These are phyloP conservation scores for Wickerhamomyces tratensis DNA, from an alignment of 805 yeast species.

Conservation along the genomic window DNA sequence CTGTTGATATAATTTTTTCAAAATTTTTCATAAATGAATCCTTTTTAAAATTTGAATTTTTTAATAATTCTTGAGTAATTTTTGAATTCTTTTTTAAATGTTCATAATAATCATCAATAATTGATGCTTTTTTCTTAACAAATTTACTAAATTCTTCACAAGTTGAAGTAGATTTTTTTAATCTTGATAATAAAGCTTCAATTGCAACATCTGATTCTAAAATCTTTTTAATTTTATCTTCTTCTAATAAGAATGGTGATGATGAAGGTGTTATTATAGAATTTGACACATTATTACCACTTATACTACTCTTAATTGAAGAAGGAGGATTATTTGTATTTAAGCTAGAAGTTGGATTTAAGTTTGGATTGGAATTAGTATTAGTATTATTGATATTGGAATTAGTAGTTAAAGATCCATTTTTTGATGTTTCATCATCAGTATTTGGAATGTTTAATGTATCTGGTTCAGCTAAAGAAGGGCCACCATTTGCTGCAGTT, in stretches of 20 bases:
- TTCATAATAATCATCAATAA: slow-evolving; percentile 70
- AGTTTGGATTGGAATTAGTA: too few relatives aligned
- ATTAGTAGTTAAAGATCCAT: too few relatives aligned
- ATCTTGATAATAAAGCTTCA: slow-evolving; percentile 57
- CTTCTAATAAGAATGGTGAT: slow-evolving; percentile 31
- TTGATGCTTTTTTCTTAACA: slow-evolving; percentile 64
- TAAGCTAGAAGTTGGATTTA: too few relatives aligned
- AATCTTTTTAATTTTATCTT: slow-evolving; percentile 39
- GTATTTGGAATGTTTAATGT: too few relatives aligned
- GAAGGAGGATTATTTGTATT: too few relatives aligned
- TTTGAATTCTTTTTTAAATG: slow-evolving; percentile 66
- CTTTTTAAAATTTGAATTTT: slow-evolving; percentile 37
- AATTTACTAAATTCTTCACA: slow-evolving; percentile 81
- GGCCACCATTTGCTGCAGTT: too few relatives aligned
- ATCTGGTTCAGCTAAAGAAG: too few relatives aligned
- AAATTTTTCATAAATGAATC: slow-evolving; percentile 62
- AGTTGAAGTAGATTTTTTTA: slow-evolving; percentile 72
- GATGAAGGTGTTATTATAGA: slow-evolving; percentile 11
- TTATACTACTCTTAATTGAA: too few relatives aligned
- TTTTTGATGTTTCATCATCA: too few relatives aligned
- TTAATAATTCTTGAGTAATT: slow-evolving; percentile 40
- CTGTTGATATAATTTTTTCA: slow-evolving; percentile 63
- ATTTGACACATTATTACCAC: too few relatives aligned
- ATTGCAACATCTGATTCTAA: slow-evolving; percentile 68
- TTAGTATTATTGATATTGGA: too few relatives aligned